Percentiles rank a stretch among this genome's conserved stretches.
These are phyloP conservation scores for Isoetes taiwanensis DNA, from an alignment of 75 land plant species.

Conservation along the genomic window DNA sequence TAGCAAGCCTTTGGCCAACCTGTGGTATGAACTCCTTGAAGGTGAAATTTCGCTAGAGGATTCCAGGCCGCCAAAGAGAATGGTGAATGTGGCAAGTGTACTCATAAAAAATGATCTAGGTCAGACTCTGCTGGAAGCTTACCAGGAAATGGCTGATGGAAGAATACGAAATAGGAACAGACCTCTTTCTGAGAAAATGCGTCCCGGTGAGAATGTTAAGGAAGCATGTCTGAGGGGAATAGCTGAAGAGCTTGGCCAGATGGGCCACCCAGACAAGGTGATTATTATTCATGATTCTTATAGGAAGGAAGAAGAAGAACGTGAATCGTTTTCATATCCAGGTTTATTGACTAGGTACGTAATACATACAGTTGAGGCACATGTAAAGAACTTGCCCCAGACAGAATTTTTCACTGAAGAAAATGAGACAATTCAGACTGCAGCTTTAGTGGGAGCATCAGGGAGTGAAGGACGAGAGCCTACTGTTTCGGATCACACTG, in stretches of 20 bases:
- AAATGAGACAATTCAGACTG: constrained; percentile 27
- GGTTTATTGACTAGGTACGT: constrained; percentile 74
- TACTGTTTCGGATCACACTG: not conserved
- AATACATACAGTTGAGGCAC: constrained; percentile 62
- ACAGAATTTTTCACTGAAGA: constrained; percentile 57
- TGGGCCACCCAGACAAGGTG: constrained; percentile 14
- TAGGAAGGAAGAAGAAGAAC: constrained; percentile 48
- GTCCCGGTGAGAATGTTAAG: constrained; percentile 60
- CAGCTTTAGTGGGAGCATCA: constrained; percentile 3
- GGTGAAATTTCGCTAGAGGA: constrained; percentile 75
- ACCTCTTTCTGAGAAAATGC: constrained; percentile 93
- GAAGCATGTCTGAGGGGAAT: constrained; percentile 53
- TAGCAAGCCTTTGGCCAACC: constrained; percentile 76
- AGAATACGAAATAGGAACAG: constrained; percentile 35
- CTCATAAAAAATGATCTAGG: constrained; percentile 29
- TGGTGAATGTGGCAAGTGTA: constrained; percentile 71
- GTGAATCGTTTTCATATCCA: constrained; percentile 71
- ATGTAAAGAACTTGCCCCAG: constrained; percentile 49
- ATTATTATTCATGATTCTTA: constrained; percentile 44
- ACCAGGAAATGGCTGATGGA: constrained; percentile 78
- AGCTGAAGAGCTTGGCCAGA: constrained; percentile 45
- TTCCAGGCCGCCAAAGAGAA: constrained; percentile 46
- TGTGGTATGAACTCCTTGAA: constrained; percentile 69
- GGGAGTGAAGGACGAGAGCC: not conserved
- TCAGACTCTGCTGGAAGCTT: constrained; percentile 45